These are phyloP conservation scores for Colletotrichum graminicola DNA, from an alignment of 2,329 filamentous ascomycete species.

Conservation along the genomic window DNA sequence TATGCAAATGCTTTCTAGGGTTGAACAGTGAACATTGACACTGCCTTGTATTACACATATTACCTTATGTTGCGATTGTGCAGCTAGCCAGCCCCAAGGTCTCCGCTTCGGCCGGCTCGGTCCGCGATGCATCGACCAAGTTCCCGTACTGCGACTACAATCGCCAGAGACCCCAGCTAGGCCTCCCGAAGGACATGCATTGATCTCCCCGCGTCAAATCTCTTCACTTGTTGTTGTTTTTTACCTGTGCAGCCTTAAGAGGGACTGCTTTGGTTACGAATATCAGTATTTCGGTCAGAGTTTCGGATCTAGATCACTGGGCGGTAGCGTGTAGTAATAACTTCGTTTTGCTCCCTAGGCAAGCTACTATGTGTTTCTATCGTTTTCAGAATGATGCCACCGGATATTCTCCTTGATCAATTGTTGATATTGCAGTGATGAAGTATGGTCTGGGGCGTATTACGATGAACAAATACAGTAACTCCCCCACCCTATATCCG, in stretches of 20 bases:
- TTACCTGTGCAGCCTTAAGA: not conserved
- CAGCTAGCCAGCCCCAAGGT: not conserved
- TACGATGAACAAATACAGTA: not conserved
- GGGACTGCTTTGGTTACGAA: not conserved
- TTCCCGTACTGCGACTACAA: not conserved
- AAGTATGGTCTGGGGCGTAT: not conserved
- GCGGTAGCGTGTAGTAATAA: no score
- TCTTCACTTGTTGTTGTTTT: no score
- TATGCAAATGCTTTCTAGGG: not conserved
- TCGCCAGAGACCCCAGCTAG: not conserved
- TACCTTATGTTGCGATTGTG: not conserved
- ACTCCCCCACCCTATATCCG: no score
- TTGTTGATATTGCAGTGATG: not conserved
- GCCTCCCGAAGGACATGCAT: not conserved
- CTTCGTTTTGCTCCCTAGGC: no score
- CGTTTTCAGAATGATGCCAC: not conserved
- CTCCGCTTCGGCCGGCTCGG: not conserved
- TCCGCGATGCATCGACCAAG: not conserved
- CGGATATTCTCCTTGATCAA: not conserved
- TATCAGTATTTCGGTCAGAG: not conserved
- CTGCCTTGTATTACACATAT: not conserved
- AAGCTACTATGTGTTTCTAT: no score
- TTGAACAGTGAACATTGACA: not conserved
- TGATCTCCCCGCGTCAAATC: not conserved
- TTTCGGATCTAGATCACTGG: no score